Base-by-base conservation (phyloP, 2,329 filamentous ascomycete genomes). In the Colletotrichum sp. region DNA sequence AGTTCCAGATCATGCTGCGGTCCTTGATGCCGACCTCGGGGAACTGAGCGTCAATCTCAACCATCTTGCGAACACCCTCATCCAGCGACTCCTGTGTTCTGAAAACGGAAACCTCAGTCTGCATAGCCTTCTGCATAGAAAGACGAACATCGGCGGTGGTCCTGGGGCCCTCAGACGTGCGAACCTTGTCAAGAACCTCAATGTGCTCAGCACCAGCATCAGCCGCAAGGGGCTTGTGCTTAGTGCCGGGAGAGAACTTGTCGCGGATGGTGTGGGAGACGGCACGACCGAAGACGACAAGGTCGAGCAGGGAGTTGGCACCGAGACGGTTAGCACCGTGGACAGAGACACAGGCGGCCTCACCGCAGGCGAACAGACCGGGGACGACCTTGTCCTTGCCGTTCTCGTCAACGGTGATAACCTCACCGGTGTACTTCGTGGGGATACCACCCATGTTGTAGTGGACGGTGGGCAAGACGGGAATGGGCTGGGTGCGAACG, bases 391-490 rank as follows among this genome's bases (percentile, higher is more conserved):
- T 91, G 88, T 98, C 97, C 74, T 98, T 92, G 79, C 97, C 97
- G 77, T 92, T 85, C 83, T 94, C 93, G 80, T 98, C 95, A 68
- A 98, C 89, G 21, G 95, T 97, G 80, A 99, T 87, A 76, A 98
- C 97, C 88, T 99, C 96, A 86, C 97, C 96, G 77, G 95, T 98
- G 91, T 98, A 98, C 83, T 95, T 95, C 79, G 97, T 98, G 68
- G 96, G 96, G 80, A 99, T 98, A 91, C 97, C 96, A 87, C 96
- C 96, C 97, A 98, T 99, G 91, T 98, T 98, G 92, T 99, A 99
- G 90, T 99, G 96, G 79, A 98, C 96, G 59, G 96, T 98, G 74
- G 96, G 96, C 77, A 98, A 90, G 79, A 98, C 96, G 77, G 96
- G 96, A 80, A 98, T 98, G 79, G 96, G 96, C 88, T 98, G 95